Evolutionary conservation across 768 basidiomycete genomes (phyloP), one percentile per base, ranked within the genome.

Genomic region (Amanita thiersii): DNA sequence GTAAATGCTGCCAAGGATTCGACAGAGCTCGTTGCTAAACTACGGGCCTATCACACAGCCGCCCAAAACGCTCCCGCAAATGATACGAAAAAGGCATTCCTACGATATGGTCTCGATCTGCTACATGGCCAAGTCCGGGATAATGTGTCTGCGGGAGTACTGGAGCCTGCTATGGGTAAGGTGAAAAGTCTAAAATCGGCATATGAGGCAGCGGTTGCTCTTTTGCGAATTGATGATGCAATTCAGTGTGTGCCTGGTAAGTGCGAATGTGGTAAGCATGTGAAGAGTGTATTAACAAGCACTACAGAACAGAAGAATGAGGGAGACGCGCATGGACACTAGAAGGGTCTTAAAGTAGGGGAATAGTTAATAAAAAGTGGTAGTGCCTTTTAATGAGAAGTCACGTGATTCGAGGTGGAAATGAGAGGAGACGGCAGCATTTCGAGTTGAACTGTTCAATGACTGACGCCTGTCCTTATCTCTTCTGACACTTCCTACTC

Each of bases 1-100:
- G 87, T 98, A 39, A 99, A 99, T 58, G 96, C 96, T 30, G 96
- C 96, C 29, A 98, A 98, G 56, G 96, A 99, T 58, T 91, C 93
- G 26, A 98, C 94, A 1, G 90, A 97, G 43, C 78, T 99, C 14
- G 91, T 99, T 28, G 93, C 96, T 15, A 97, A 97, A 63, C 70
- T 99, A 37, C 84, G 96, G 38, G 84, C 93, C 7, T 98, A 93
- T 65, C 96, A 99, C 69, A 92, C 92, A 52, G 86, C 90, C 33
- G 93, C 93, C 2, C 94, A 96, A 64, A 92, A 84, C 50, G 94
- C 91, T 2, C 82, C 89, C 2, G 72, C 68, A 0, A 86, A 87
- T 29, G 96, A 98, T 62, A 86, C 90, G 11, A 94, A 92, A 66
- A 89, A 96, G 61, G 78, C 66, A 4, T 70, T 97, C 28, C 63